These are phyloP conservation scores for Cladochytrium replicatum DNA, from an alignment of 192 early-diverging fungal species.

Conservation along the genomic window DNA sequence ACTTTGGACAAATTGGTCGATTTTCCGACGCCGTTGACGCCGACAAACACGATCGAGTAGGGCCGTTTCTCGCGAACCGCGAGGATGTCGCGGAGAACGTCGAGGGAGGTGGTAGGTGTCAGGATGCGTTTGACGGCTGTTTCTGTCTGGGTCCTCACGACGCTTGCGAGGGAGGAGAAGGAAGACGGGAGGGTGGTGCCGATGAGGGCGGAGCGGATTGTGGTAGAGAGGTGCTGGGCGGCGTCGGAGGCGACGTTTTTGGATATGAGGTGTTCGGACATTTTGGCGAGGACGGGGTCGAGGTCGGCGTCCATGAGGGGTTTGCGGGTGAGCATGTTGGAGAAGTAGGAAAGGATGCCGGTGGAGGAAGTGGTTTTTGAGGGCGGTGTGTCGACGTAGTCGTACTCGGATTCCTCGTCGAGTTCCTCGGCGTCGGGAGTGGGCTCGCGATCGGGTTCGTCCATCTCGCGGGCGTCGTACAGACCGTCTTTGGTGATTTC, in stretches of 20 bases:
- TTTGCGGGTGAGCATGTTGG: slow-evolving; percentile 27
- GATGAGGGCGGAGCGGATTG: slow-evolving; percentile 57
- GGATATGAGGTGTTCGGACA: slow-evolving; percentile 83
- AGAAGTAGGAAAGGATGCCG: slow-evolving; percentile 23
- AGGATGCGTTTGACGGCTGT: slow-evolving; percentile 73
- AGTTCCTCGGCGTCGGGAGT: slow-evolving; percentile 16
- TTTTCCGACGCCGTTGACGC: slow-evolving; percentile 92
- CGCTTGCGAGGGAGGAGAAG: slow-evolving; percentile 46
- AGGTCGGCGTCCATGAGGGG: slow-evolving; percentile 63
- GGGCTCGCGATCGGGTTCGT: slow-evolving; percentile 3
- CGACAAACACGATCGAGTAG: slow-evolving; percentile 85
- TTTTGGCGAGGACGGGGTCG: slow-evolving; percentile 71
- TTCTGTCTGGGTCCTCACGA: slow-evolving; percentile 76
- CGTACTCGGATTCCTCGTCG: slow-evolving; percentile 44
- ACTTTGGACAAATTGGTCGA: slow-evolving; percentile 92
- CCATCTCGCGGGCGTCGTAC: slow-evolving; percentile 65
- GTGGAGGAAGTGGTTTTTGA: background rate
- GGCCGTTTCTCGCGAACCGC: slow-evolving; percentile 62
- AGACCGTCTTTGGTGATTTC: slow-evolving; percentile 25
- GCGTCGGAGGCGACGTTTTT: slow-evolving; percentile 93
- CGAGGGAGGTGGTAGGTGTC: slow-evolving; percentile 79
- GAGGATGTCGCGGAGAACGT: slow-evolving; percentile 82
- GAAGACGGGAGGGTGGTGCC: slow-evolving; percentile 66
- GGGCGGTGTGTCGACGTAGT: slow-evolving; percentile 1
- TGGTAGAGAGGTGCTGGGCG: slow-evolving; percentile 70